phyloP scores from a whole-genome alignment of 768 basidiomycete species.

The Hypsizygus marmoreus region DNA sequence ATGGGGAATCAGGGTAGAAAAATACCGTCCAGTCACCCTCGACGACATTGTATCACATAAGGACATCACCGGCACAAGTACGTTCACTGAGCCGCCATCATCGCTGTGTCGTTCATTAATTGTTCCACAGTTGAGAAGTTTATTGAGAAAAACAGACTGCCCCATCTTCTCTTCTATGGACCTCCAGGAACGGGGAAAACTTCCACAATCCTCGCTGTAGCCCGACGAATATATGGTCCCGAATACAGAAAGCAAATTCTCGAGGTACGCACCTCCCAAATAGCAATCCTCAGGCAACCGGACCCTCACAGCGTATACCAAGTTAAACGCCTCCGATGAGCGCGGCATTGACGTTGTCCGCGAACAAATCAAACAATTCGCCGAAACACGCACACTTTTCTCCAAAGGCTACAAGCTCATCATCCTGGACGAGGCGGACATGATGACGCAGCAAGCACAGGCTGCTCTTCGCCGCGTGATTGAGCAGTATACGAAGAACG shows the following conservation, averaged over 20 bases:
- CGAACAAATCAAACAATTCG: conserved; percentile 98
- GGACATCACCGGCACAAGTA: conserved; percentile 94
- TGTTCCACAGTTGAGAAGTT: conserved; percentile 82
- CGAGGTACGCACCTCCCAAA: conserved; percentile 68
- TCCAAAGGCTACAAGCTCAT: conserved; percentile 97
- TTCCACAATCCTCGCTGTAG: conserved; percentile 94
- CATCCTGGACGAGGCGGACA: conserved; percentile 98
- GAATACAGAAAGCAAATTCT: conserved; percentile 90
- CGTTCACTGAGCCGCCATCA: conserved; percentile 25
- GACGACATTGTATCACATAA: conserved; percentile 97
- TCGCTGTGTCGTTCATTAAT: conserved; percentile 13
- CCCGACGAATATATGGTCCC: conserved; percentile 88
- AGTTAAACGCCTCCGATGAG: conserved; percentile 98
- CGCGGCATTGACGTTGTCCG: conserved; percentile 98
- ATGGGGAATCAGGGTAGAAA: conserved; percentile 79
- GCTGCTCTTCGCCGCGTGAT: conserved; percentile 96
- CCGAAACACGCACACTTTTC: conserved; percentile 89
- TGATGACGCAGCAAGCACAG: conserved; percentile 99
- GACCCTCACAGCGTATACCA: too few relatives aligned
- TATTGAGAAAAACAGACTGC: conserved; percentile 91
- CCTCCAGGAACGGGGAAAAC: conserved; percentile 99
- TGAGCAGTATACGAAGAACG: conserved; percentile 98
- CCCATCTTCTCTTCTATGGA: conserved; percentile 95
- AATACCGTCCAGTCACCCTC: conserved; percentile 89
- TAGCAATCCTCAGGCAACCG: too few relatives aligned